Base-by-base conservation (phyloP, 177 flowering plant genomes). In the Vitis hybrid region DNA sequence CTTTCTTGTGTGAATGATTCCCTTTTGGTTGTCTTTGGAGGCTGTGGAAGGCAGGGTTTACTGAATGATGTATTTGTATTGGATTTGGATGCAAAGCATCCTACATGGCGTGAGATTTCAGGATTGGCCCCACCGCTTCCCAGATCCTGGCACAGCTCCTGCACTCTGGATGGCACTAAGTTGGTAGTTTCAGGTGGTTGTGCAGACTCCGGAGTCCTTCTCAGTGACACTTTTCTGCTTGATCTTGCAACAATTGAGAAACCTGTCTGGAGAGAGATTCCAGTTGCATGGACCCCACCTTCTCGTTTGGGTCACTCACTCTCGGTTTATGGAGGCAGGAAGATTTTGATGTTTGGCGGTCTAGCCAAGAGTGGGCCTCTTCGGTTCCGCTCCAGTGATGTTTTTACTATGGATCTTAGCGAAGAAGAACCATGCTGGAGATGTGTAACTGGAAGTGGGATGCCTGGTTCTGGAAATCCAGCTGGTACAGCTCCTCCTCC, bases 71-170 rank as follows among this genome's bases (percentile, higher is more conserved):
- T 93, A 18, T 93, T 93, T 75, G 81, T 90, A 13, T 72, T 93
- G 79, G 96, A 93, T 71, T 81, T 93, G 80, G 98, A 93, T 73
- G 98, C 96, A 22, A 82, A 87, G 58, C 88, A 89, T 73, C 98
- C 96, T 65, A 74, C 96, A 0, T 93, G 98, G 98, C 89, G 90
- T 56, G 98, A 93, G 75, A 84, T 93, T 15, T 87, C 94, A 19
- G 90, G 94, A 8, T 74, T 87, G 71, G 91, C 89, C 6, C 98
- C 94, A 31, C 98, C 98, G 2, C 82, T 93, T 56, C 94, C 98
- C 13, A 84, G 98, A 81, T 90, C 98, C 72, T 92, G 97, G 97
- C 97, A 92, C 71, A 92, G 97, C 73, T 92, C 97, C 3, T 92
- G 97, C 80, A 92, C 94, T 8, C 91, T 92, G 64, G 97, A 90